phyloP scores from a whole-genome alignment of 1,284 basidiomycete genomes.

The Malassezia japonica region DNA sequence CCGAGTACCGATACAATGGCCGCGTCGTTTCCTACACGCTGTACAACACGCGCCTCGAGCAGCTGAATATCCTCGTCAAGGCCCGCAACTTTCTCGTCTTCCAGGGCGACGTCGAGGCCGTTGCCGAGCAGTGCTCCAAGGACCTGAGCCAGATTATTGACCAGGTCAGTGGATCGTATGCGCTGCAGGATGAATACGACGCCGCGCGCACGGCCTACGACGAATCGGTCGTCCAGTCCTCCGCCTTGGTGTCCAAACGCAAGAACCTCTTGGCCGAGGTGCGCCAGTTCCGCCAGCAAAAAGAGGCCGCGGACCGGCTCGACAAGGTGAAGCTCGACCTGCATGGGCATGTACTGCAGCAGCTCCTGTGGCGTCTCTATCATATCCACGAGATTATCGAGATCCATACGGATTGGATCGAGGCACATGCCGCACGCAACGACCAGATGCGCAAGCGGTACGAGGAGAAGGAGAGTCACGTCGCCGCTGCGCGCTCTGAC shows the following conservation, averaged over 20 bases:
- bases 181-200: constrained; percentile 80
- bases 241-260: constrained; percentile 84
- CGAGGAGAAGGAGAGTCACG: constrained; percentile 72
- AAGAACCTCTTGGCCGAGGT: constrained; percentile 88
- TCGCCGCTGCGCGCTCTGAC: constrained; percentile 46
- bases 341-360: constrained; percentile 68
- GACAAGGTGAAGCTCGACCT: constrained; percentile 65
- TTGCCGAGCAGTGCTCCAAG: constrained; percentile 85
- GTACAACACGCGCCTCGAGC: constrained; percentile 38
- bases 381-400: constrained; percentile 61
- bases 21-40: constrained; percentile 26
- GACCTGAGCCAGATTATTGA: constrained; percentile 85
- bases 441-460: constrained; percentile 69
- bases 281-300: constrained; percentile 94
- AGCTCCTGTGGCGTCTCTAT: constrained; percentile 78
- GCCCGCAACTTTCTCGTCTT: constrained; percentile 99
- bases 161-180: constrained; percentile 67
- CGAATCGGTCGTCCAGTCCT: constrained; percentile 81
- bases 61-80: constrained; percentile 82
- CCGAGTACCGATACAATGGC: constrained; percentile 50
- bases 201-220: constrained; percentile 76
- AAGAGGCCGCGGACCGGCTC: constrained; percentile 81
- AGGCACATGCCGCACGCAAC: constrained; percentile 53
- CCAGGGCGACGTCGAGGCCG: constrained; percentile 87
- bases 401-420: constrained; percentile 28